phyloP scores from a whole-genome alignment of 345 rosid species.

The Bretschneidera sinensis region DNA sequence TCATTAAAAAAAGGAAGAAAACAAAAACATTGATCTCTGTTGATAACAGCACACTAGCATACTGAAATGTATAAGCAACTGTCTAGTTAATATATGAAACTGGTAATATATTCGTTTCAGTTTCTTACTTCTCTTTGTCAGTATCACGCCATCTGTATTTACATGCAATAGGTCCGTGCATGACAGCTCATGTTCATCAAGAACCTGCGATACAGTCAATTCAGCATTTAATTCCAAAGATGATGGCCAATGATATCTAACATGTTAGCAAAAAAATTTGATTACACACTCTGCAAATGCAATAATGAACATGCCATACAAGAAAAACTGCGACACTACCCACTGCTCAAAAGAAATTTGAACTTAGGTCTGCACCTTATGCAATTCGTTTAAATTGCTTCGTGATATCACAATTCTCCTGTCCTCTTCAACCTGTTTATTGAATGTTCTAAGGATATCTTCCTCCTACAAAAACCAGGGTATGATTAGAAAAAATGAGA shows the following conservation, averaged over 20 bases:
- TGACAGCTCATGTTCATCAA: slow-evolving; percentile 81
- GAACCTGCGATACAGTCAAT: slow-evolving; percentile 50
- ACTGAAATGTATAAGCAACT: background rate
- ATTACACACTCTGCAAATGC: background rate
- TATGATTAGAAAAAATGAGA: slow-evolving; percentile 9
- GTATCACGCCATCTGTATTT: slow-evolving; percentile 73
- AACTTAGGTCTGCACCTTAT: slow-evolving; percentile 46
- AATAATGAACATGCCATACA: background rate
- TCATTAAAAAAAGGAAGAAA: too few relatives aligned
- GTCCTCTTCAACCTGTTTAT: slow-evolving; percentile 91
- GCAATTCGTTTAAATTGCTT: slow-evolving; percentile 77
- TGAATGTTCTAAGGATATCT: slow-evolving; percentile 57
- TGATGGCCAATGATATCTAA: background rate
- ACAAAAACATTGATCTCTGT: too few relatives aligned
- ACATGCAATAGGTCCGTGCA: slow-evolving; percentile 72
- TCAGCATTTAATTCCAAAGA: slow-evolving; percentile 6
- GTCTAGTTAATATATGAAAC: background rate
- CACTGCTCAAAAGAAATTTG: background rate
- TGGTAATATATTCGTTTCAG: background rate
- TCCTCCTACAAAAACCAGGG: slow-evolving; percentile 59
- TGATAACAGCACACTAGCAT: background rate
- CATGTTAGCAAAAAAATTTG: background rate
- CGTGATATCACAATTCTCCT: slow-evolving; percentile 74
- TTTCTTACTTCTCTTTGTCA: slow-evolving; percentile 78
- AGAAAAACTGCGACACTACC: background rate